A percentile compares a stretch with the other conserved stretches of the same genome.
These are phyloP conservation scores for Lumnitzera racemosa DNA, from an alignment of 345 rosid species.

Conservation along the genomic window DNA sequence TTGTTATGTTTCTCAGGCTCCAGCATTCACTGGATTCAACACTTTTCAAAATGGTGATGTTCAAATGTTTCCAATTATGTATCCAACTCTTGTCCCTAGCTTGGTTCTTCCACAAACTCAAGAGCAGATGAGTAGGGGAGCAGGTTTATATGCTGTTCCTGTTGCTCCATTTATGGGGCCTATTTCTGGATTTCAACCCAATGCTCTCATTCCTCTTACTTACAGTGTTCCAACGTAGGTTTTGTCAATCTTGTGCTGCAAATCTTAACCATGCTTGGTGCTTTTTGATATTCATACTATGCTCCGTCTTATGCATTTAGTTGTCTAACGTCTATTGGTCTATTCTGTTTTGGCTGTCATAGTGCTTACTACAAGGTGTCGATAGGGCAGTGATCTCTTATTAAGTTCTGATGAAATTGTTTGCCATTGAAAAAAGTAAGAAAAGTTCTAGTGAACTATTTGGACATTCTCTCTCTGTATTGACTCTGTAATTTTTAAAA, in stretches of 20 bases:
- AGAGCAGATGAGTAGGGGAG: conserved; percentile 59
- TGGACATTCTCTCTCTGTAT: too few species aligned
- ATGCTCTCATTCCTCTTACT: conserved; percentile 83
- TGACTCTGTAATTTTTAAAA: too few species aligned
- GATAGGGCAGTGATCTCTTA: too few species aligned
- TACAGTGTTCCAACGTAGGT: conserved; percentile 86
- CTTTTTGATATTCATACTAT: background rate
- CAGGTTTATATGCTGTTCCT: conserved; percentile 88
- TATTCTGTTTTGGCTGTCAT: too few species aligned
- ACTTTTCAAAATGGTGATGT: conserved; percentile 37
- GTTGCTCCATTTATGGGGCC: conserved; percentile 52
- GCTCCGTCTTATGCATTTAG: too few species aligned
- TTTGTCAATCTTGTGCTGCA: background rate
- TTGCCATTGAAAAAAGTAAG: background rate
- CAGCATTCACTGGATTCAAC: conserved; percentile 27
- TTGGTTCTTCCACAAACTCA: conserved; percentile 36
- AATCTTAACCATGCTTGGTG: background rate
- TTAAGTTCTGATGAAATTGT: too few species aligned
- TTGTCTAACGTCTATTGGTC: too few species aligned
- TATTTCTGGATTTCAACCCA: conserved; percentile 56
- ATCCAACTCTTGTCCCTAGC: conserved; percentile 49
- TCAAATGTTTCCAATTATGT: conserved; percentile 54
- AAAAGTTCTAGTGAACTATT: background rate
- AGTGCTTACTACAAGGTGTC: too few species aligned
- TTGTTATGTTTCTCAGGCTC: conserved; percentile 27